A percentile compares a stretch with the other conserved stretches of the same genome.
Evolutionary conservation across 148 eudicot species (phyloP).

Genomic region (Salicornia ramosissima): DNA sequence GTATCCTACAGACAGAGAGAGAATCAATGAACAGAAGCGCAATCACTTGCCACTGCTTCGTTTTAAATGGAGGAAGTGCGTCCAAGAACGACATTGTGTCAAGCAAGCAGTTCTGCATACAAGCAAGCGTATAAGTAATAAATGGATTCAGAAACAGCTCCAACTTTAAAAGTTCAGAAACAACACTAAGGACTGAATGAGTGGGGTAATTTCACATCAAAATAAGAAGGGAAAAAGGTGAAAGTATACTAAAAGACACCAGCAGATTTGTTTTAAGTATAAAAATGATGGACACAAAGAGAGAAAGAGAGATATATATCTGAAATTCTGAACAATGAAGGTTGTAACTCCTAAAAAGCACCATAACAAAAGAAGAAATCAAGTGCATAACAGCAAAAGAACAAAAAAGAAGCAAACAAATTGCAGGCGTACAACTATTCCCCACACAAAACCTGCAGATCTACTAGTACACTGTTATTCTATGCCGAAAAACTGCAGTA

Average conservation of each 20-base stretch:
- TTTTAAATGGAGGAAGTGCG: slow-evolving; percentile 75
- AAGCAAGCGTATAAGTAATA: slow-evolving; percentile 8
- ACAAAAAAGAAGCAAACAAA: background rate
- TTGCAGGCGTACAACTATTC: background rate
- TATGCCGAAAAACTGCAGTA: background rate
- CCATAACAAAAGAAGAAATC: background rate
- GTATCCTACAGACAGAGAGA: slow-evolving; percentile 75
- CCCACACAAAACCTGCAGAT: background rate
- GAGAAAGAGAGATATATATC: background rate
- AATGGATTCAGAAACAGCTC: too few relatives aligned
- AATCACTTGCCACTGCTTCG: slow-evolving; percentile 88
- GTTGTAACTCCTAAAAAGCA: too few relatives aligned
- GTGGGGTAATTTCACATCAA: background rate
- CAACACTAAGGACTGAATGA: background rate
- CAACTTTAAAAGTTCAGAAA: background rate
- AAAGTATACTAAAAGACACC: background rate
- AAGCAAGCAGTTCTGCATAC: slow-evolving; percentile 49
- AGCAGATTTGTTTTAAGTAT: background rate
- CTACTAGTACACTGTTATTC: too few relatives aligned
- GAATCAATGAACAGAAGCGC: slow-evolving; percentile 81
- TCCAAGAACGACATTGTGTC: slow-evolving; percentile 91
- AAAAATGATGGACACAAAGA: background rate
- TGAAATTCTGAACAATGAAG: too few relatives aligned
- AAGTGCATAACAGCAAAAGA: background rate
- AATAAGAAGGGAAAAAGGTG: background rate